Evolutionary conservation across 257 asterid genomes (phyloP), one percentile per base, ranked within the genome.

Genomic region (Vinca minor): DNA sequence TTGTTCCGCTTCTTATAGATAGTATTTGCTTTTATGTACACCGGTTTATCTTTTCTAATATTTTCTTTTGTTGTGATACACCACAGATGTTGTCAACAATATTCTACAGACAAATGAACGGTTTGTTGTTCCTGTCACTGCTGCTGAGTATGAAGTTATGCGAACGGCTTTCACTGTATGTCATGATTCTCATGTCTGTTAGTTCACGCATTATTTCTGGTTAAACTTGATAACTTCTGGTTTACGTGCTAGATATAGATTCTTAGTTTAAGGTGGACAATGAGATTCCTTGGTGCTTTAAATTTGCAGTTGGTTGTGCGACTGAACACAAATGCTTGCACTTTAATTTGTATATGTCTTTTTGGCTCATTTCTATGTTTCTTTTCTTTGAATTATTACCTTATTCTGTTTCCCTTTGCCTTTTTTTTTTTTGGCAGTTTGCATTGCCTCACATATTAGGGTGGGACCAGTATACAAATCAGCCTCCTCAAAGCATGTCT

Each of bases 371-470:
- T 8, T 26, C 12, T 53, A 23, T 42, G 0, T 18, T 23, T 10
- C 8, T 10, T 42, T 32, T 12, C 3, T 55, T 26, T 38, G 31
- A 14, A 32, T 11, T 64, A 20, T 61, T 18, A 25, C 42, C 21
- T 45, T 14, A 61, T 39, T 69, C 18, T 58, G 55, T 26, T 29
- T 52, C 38, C 38, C 3, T 34, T n/a, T n/a, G n/a, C 48, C 8
- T 18, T 69, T 8, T 11, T 17, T n/a, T 7, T 35, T 64, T 42
- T 69, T 14, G 76, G 83, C 89, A 91, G 98, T 91, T 84, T 82
- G 96, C 96, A 48, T 77, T 91, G 82, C 98, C 98, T 17, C 95
- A 89, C 78, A 79, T 91, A 65, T 70, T 91, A 88, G 98, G 98
- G 65, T 91, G 98, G 98, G 88, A 86, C 78, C 84, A 55, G 36